Evolutionary conservation across 768 basidiomycete genomes (phyloP).

Genomic region (Russula sp.): DNA sequence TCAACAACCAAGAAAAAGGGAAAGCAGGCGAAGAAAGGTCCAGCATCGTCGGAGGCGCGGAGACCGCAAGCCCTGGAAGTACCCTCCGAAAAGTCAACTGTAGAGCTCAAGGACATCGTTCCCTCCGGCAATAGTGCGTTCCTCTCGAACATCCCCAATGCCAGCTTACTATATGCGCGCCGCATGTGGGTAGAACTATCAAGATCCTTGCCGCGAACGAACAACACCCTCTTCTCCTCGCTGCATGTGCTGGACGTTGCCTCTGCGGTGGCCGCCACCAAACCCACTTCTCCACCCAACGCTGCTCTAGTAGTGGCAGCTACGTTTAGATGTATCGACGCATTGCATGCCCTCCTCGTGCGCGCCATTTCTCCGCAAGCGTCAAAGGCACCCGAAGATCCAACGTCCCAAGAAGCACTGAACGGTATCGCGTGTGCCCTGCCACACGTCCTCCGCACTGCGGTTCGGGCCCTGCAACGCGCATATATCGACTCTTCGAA

Average conservation of each 20-base stretch:
- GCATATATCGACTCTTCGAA: neutral
- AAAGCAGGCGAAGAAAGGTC: neutral
- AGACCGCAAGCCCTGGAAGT: neutral
- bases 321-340: conserved; percentile 9
- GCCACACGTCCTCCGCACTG: conserved; percentile 1
- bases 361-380: conserved; percentile 1
- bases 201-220: neutral
- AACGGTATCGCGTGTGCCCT: neutral
- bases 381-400: neutral
- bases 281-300: neutral
- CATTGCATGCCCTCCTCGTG: neutral
- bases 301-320: neutral
- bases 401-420: conserved; percentile 9
- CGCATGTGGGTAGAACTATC: neutral
- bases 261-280: neutral
- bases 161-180: conserved; percentile 1
- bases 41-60: neutral
- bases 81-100: neutral
- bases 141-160: neutral
- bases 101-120: neutral
- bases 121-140: neutral
- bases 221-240: conserved; percentile 11
- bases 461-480: neutral
- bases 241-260: conserved; percentile 7
- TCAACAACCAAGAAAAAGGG: neutral